phyloP scores from a whole-genome alignment of 306 rosid genomes.

The Notholithocarpus densiflorus region DNA sequence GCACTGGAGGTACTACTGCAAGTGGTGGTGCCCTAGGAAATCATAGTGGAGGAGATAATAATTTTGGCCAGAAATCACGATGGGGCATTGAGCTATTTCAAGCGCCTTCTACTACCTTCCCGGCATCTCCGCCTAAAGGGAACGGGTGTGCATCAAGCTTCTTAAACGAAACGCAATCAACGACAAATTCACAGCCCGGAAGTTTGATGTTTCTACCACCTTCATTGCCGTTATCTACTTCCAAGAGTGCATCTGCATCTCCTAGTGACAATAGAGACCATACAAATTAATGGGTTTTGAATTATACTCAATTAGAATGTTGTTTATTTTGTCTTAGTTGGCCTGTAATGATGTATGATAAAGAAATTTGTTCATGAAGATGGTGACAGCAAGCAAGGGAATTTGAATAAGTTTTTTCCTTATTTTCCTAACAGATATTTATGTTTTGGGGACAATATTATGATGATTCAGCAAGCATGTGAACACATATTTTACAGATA shows the following conservation, averaged over 20 bases:
- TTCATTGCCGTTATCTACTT: slow-evolving; percentile 50
- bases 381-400: neutral
- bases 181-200: slow-evolving; percentile 27
- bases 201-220: slow-evolving; percentile 46
- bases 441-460: neutral
- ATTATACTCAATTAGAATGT: neutral
- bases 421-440: neutral
- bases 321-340: neutral
- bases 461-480: neutral
- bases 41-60: slow-evolving; percentile 35
- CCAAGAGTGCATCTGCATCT: slow-evolving; percentile 65
- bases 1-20: slow-evolving; percentile 25
- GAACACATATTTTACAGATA: too few species aligned
- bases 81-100: slow-evolving; percentile 43
- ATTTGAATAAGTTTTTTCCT: neutral
- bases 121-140: slow-evolving; percentile 30
- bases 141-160: slow-evolving; percentile 53
- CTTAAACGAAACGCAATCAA: slow-evolving; percentile 33
- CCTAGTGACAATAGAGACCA: slow-evolving; percentile 47
- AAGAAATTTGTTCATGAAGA: slow-evolving; percentile 1
- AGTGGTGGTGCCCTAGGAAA: slow-evolving; percentile 23
- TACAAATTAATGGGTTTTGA: slow-evolving; percentile 13
- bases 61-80: slow-evolving; percentile 32
- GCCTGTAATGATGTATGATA: neutral
- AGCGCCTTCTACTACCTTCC: slow-evolving; percentile 18